Base-by-base conservation (phyloP, 306 rosid genomes). In the Gastrolobium bilobum region DNA sequence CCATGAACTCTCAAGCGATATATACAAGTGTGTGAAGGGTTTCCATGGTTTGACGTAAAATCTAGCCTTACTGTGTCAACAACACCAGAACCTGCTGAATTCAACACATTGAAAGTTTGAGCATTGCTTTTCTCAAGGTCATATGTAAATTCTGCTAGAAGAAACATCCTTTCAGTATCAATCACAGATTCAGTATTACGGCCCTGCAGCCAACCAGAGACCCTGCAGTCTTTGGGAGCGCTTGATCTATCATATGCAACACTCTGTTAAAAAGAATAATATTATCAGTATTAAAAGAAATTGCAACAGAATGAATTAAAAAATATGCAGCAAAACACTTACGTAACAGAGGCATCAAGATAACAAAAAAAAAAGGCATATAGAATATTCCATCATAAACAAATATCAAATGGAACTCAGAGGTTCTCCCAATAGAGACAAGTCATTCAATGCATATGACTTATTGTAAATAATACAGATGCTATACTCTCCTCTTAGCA, bases 61-160 rank as follows among this genome's bases (percentile, higher is more conserved):
- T 91, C 98, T 4, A 96, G 87, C 91, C 94, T 87, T 44, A 96
- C 81, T 2, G 89, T 91, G 89, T 96, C 88, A 1, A 96, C 60
- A 29, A 88, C 69, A 34, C 85, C 72, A 9, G 87, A 44, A 34
- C 81, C 81, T 1, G 86, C 80, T 3, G 90, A 87, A 54, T 79
- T 82, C 80, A 86, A 44, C 57, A 90, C 88, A 47, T 86, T 58
- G 80, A 85, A 88, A 48, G 98, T 96, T 84, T 96, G 99, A 37
- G 98, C 99, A 81, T 96, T 93, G 91, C 97, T 93, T 86, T 87
- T 96, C 85, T 90, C 94, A 15, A 96, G 98, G 77, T 93, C 96
- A 34, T 93, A 96, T 2, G 86, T 83, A 39, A 96, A 89, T 73
- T 96, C 96, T 2, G 89, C 35, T 37, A 96, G 59, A 14, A 75